Base-by-base conservation (phyloP, 139 green algal species). In the Dunaliella primolecta region DNA sequence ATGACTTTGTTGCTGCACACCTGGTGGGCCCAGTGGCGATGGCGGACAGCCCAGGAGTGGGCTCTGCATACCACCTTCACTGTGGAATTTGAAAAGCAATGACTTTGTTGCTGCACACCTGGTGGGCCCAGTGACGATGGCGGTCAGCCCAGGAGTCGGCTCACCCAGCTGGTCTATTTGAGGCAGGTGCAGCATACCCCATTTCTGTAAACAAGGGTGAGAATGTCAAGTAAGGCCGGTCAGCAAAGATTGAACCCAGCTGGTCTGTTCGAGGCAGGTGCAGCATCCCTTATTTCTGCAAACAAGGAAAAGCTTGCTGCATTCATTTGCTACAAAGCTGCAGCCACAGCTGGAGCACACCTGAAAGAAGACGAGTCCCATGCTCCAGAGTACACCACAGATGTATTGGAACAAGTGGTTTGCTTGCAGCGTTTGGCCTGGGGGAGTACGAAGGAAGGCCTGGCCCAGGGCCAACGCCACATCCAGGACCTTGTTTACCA, bases 101-200 rank as follows among this genome's bases (percentile, higher is more conserved):
- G n/a, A n/a, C n/a, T n/a, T n/a, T n/a, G n/a, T n/a, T n/a, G n/a
- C n/a, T n/a, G n/a, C 80, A n/a, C 32, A 94, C 92, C 91, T 94
- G 29, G 94, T 97, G 71, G 94, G 93, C 0, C 94, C 94, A 23
- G 94, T 97, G 15, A 97, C 90, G 23, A 97, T 92, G 27, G 86
- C 91, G 0, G 92, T 93, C 3, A 90, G 57, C 0, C 93, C 94
- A 2, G 87, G 80, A 0, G 87, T 91, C 1, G 89, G 81, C 0
- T 82, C 92, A 7, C 93, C 93, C 11, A 94, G 79, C 11, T 83
- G 82, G 32, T 93, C 89, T 0, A 96, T 72, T 24, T 83, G 24
- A 0, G 86, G 87, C 32, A 96, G 75, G 30, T 91, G 84, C 23
- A 85, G 83, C 85, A 95, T 93, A 34, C 86, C 84, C 35, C 89